Base-by-base conservation (phyloP, 31 red algal species). In the Endocladia muricata region DNA sequence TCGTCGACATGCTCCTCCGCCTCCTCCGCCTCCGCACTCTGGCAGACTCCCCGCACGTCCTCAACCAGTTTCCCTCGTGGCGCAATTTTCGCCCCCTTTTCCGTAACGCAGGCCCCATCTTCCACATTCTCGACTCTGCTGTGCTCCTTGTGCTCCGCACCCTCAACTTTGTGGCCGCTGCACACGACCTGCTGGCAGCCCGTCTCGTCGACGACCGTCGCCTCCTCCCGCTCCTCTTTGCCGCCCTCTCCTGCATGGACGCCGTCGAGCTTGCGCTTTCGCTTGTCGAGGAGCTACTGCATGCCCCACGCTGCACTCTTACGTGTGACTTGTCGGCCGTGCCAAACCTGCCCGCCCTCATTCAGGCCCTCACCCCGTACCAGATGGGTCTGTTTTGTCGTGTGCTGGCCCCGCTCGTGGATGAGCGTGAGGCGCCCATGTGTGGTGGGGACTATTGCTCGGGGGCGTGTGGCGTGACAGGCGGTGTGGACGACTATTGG, bases 351-450 rank as follows among this genome's bases (percentile, higher is more conserved):
- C 39, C 51, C 3, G 34, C 60, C 13, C 49, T 42, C 67, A 17
- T 83, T 40, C 31, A 72, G 13, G 19, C 51, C 52, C 49, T 78
- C 37, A 76, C 73, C 47, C 83, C 83, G 1, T 73, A 78, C 38
- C 73, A 87, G 52, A 62, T 87, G 26, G 83, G 83, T 57, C 44
- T 68, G 13, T 51, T 76, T 17, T 78, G 73, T 78, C 74, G 83
- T 42, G 37, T 87, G 19, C 83, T 87, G 1, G 63, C 83, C 51
- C 37, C 73, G 6, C 64, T 78, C 37, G 61, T 87, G 23, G 83
- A 87, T 41, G 82, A 85, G 32, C 70, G 82, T n/a, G 65, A 87
- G 21, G 19, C 55, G 54, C 44, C 65, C 9, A 34, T 76, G 1
- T 75, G 58, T 44, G 58, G 68, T 52, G 61, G 70, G 25, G 61